Conservation (phyloP, 495 filamentous ascomycete species). For the Penicillium samsonianum region DNA sequence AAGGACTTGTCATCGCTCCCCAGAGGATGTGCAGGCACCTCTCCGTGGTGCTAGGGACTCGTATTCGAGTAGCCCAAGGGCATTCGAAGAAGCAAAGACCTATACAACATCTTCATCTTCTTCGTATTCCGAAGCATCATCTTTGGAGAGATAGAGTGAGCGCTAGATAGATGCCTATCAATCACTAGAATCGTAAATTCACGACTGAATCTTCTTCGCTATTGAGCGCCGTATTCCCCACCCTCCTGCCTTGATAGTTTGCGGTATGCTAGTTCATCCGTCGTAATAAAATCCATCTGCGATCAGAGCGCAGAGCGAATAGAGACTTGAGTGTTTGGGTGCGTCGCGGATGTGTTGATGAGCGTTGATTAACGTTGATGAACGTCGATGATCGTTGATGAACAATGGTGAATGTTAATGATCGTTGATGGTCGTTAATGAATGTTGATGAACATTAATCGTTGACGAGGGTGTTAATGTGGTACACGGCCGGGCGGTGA, state of each 20-base stretch:
- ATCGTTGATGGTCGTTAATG: background rate
- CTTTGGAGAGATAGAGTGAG: conserved; percentile 1
- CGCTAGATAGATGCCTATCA: conserved; percentile 5
- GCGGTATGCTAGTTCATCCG: background rate
- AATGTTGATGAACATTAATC: background rate
- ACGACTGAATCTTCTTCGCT: too few relatives aligned
- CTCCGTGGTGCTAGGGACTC: conserved; percentile 4
- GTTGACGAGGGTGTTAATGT: background rate
- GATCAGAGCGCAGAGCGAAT: background rate
- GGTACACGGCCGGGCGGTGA: conserved; percentile 3
- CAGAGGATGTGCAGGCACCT: conserved; percentile 5
- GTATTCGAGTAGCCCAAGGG: conserved; percentile 7
- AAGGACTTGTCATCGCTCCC: too few relatives aligned
- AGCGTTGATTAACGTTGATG: background rate
- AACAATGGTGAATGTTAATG: background rate
- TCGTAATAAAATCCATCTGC: background rate
- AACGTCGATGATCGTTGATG: background rate
- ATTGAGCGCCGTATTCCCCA: background rate
- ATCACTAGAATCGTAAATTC: background rate
- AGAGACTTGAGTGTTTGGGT: background rate
- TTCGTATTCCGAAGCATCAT: conserved; percentile 4
- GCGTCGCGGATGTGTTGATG: conserved; percentile 2
- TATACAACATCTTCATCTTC: background rate
- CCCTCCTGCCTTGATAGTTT: background rate
- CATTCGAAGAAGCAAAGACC: too few relatives aligned